Conservation (phyloP, 2,329 filamentous ascomycete genomes). For the Apiospora koreana region DNA sequence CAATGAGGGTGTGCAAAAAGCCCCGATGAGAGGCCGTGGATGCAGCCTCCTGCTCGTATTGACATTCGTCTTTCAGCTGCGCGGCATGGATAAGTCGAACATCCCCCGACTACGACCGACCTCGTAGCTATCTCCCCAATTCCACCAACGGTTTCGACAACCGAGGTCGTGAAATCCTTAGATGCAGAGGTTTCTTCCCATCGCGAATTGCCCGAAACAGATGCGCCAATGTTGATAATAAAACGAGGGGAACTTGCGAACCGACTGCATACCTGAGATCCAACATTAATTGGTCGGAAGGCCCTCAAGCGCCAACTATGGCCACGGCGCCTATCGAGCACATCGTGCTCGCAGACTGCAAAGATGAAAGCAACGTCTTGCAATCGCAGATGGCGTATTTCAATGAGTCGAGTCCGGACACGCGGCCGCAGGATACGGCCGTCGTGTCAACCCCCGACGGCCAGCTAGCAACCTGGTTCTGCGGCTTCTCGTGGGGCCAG, state of each 20-base stretch:
- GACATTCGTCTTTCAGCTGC: not conserved
- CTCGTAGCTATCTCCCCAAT: not conserved
- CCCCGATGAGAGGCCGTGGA: not conserved
- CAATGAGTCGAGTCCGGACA: constrained; percentile 13
- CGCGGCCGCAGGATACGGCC: constrained; percentile 25
- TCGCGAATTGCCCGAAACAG: not conserved
- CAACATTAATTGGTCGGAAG: too few relatives aligned
- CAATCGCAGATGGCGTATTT: constrained; percentile 35
- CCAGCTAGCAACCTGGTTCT: constrained; percentile 27
- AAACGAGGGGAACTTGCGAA: not conserved
- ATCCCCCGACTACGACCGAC: not conserved
- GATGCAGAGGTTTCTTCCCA: too few relatives aligned
- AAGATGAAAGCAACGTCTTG: constrained; percentile 14
- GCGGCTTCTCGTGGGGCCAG: constrained; percentile 22
- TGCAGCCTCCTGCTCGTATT: not conserved
- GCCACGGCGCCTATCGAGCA: constrained; percentile 12
- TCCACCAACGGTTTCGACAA: not conserved
- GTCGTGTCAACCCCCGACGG: constrained; percentile 23
- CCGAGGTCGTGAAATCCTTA: not conserved
- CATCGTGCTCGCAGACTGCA: constrained; percentile 33
- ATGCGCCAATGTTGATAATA: too few relatives aligned
- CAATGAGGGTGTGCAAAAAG: not conserved
- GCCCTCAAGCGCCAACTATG: not conserved
- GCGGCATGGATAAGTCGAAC: not conserved
- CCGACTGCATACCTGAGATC: not conserved